phyloP scores from a whole-genome alignment of 2,329 filamentous ascomycete species.

The Aspergillus jensenii region DNA sequence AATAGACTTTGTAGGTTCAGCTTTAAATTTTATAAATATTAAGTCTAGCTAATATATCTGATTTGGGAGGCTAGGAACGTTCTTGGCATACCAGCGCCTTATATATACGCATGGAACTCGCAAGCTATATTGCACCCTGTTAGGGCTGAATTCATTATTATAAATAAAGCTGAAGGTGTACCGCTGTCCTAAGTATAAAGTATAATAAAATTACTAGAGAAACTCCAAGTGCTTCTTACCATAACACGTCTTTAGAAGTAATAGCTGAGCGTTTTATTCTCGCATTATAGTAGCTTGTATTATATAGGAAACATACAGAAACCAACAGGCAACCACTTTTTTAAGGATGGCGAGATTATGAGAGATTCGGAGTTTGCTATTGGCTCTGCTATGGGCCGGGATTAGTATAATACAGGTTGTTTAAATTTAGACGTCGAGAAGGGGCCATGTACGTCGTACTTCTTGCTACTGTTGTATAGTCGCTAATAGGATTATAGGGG shows the following conservation, averaged over 20 bases:
- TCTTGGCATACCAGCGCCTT: constrained; percentile 21
- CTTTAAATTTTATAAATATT: background rate
- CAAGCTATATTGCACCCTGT: constrained; percentile 19
- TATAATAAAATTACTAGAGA: constrained; percentile 23
- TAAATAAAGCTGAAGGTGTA: constrained; percentile 25
- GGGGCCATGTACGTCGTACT: constrained; percentile 27
- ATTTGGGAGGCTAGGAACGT: constrained; percentile 23
- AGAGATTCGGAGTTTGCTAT: constrained; percentile 24
- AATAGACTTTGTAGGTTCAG: constrained; percentile 22
- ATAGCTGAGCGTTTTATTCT: constrained; percentile 30
- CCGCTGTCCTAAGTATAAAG: constrained; percentile 27
- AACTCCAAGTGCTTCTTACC: constrained; percentile 27
- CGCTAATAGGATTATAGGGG: constrained; percentile 23
- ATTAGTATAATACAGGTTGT: constrained; percentile 28
- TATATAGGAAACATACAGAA: constrained; percentile 23
- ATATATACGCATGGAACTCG: constrained; percentile 23
- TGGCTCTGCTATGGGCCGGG: constrained; percentile 26
- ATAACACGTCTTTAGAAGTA: constrained; percentile 26
- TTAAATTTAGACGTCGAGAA: constrained; percentile 23
- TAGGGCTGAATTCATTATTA: constrained; percentile 23
- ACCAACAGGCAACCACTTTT: constrained; percentile 19
- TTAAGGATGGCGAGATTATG: constrained; percentile 23
- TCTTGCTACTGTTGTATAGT: constrained; percentile 12
- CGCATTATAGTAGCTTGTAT: constrained; percentile 30
- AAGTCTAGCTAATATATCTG: constrained; percentile 14